Conservation (phyloP, 2,329 filamentous ascomycete species). For the Aspergillus hortae region DNA sequence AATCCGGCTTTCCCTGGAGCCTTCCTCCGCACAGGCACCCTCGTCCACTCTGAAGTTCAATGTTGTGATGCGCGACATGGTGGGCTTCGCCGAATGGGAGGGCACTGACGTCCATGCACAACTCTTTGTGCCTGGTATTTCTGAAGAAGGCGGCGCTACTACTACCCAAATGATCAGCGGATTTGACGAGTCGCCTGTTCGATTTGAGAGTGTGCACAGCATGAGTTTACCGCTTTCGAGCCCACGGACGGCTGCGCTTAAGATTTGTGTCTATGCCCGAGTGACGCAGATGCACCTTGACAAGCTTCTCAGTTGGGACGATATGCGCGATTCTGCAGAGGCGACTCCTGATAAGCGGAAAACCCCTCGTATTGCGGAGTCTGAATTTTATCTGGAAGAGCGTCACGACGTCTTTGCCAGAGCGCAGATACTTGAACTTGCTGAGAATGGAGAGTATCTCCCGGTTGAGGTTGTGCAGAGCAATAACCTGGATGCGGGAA, state of each 20-base stretch:
- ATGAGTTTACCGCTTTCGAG: slow-evolving; percentile 88
- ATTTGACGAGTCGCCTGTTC: slow-evolving; percentile 88
- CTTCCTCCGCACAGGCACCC: slow-evolving; percentile 87
- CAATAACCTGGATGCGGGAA: slow-evolving; percentile 77
- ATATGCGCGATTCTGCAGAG: slow-evolving; percentile 77
- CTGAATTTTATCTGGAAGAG: slow-evolving; percentile 89
- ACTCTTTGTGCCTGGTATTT: slow-evolving; percentile 89
- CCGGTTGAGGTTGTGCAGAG: slow-evolving; percentile 90
- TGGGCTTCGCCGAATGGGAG: slow-evolving; percentile 92
- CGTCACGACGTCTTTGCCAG: slow-evolving; percentile 88
- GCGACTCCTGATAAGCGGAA: slow-evolving; percentile 56
- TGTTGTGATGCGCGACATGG: slow-evolving; percentile 93
- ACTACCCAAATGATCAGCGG: slow-evolving; percentile 92
- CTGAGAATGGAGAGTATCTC: slow-evolving; percentile 84
- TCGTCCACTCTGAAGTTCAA: slow-evolving; percentile 96
- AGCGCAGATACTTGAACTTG: slow-evolving; percentile 84
- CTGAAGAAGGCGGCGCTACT: slow-evolving; percentile 85
- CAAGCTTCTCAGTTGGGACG: slow-evolving; percentile 96
- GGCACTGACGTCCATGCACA: slow-evolving; percentile 94
- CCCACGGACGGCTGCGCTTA: slow-evolving; percentile 68
- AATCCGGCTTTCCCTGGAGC: slow-evolving; percentile 84
- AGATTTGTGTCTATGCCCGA: slow-evolving; percentile 87
- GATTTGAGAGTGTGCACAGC: slow-evolving; percentile 96
- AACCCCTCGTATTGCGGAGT: slow-evolving; percentile 73
- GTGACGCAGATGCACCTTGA: slow-evolving; percentile 93